Evolutionary conservation across 345 rosid genomes (phyloP), one percentile per base, ranked within the genome.

Genomic region (Rhodamnia argentea): DNA sequence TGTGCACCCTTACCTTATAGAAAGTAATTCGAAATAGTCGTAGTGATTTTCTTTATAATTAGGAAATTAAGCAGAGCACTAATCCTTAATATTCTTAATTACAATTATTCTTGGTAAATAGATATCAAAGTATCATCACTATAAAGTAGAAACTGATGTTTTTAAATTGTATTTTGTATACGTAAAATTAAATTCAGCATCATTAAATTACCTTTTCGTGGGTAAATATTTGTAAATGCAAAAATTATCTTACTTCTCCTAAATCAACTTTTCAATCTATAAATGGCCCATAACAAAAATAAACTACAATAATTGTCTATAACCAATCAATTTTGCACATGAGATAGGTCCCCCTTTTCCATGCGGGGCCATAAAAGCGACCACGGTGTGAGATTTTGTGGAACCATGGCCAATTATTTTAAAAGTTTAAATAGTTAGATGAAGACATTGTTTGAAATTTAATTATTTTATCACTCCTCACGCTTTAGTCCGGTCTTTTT

Each of bases 281-380:
- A 59, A 26, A n/a, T n/a, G 7, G 14, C 9, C 70, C 70, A 3
- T 16, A 60, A 60, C 37, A 13, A n/a, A 60, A 13, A n/a, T 27
- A 60, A 15, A 62, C 11, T 0, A 29, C 22, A 7, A 14, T 62
- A 29, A 62, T 6, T 62, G 32, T 1, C 42, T 62, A 62, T 29
- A 62, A 29, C 42, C 75, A 15, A 15, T 62, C 22, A 15, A 62
- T 0, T 29, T 14, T 4, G 0, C 3, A 4, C 0, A 15, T 3
- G 1, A 27, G 40, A 62, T 7, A 40, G 22, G 0, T 7, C 22
- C 23, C 22, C 3, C 3, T 0, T 62, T 29, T 62, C 15, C 0
- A 0, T 16, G 14, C 0, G 3, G 3, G 10, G 16, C 23, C 75
- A 5, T 29, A 29, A 62, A 62, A 15, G 75, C 22, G 0, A 18